Evolutionary conservation across 2,329 filamentous ascomycete genomes (phyloP), one percentile per base, ranked within the genome.

Genomic region (Triangularia verruculosa): DNA sequence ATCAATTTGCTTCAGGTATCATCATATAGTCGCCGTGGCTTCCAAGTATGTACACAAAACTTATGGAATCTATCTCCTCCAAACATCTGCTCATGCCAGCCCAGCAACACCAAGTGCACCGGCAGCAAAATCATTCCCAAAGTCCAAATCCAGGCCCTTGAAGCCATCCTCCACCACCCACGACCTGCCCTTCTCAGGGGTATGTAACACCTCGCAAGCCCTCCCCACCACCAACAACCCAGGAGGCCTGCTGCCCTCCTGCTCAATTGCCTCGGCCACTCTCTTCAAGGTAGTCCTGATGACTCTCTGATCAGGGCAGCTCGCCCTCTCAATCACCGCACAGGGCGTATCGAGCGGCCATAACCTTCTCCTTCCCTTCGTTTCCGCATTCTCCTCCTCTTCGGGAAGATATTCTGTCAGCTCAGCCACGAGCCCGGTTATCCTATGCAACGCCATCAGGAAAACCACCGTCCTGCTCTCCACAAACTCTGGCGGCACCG

Each of bases 221-320:
- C 83, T 81, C 0, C 95, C 95, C 0, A 97, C 88, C 0, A 98
- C 92, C 28, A 99, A 78, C 64, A 99, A 75, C 0, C 95, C 95
- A 0, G 95, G 95, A 13, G 95, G 95, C 34, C 94, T 82, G 69
- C 90, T 95, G 0, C 95, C 95, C 72, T 96, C 92, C 57, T 91
- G 87, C 74, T 97, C 93, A 54, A 99, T 88, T 0, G 95, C 95
- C 59, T 87, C 83, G 24, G 84, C 90, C 1, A 98, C 92, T 70
- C 89, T 84, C 70, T 88, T 84, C 24, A 99, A 78, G 0, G 92
- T 97, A 1, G 93, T 95, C 62, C 95, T 83, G 27, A 99, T 93
- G 15, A 99, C 91, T 57, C 94, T 83, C 78, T 99, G 95, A 73
- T 99, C 95, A 0, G 92, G 90, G 74, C 95, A 99, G 66, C 91